Evolutionary conservation across 2,329 filamentous ascomycete species (phyloP).

Genomic region (Microdochium paspali): DNA sequence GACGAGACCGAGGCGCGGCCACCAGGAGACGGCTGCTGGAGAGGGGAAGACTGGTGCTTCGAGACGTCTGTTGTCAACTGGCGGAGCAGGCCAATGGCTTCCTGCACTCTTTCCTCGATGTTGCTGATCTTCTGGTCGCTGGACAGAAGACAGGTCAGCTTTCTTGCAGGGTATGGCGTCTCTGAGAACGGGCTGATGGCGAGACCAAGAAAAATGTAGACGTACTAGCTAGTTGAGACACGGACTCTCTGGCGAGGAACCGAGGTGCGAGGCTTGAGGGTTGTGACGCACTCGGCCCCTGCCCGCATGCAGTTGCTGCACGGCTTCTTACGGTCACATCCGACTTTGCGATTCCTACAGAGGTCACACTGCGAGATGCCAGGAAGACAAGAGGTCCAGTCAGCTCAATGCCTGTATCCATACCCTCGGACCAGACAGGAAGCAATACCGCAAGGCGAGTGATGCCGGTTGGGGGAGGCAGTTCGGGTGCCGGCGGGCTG

Average conservation of each 20-base stretch:
- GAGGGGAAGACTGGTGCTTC: conserved; percentile 6
- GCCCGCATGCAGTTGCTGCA: conserved; percentile 1
- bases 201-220: no score
- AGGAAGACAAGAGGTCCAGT: not conserved
- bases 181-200: no score
- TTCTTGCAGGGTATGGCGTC: no score
- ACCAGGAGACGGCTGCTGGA: conserved; percentile 23
- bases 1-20: conserved; percentile 20
- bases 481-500: no score
- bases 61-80: conserved; percentile 10
- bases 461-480: no score
- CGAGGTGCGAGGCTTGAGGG: not conserved
- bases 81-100: conserved; percentile 17
- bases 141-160: no score
- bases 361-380: not conserved
- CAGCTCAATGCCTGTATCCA: not conserved
- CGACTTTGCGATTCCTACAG: conserved; percentile 3
- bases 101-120: conserved; percentile 17
- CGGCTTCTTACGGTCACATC: conserved; percentile 3
- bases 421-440: no score
- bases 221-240: conserved; percentile 4
- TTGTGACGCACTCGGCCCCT: conserved; percentile 1
- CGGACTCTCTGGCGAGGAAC: conserved; percentile 3
- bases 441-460: no score
- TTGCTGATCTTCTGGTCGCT: conserved; percentile 16